Base-by-base conservation (phyloP, 768 basidiomycete genomes). In the Leccinum subgranulosum region DNA sequence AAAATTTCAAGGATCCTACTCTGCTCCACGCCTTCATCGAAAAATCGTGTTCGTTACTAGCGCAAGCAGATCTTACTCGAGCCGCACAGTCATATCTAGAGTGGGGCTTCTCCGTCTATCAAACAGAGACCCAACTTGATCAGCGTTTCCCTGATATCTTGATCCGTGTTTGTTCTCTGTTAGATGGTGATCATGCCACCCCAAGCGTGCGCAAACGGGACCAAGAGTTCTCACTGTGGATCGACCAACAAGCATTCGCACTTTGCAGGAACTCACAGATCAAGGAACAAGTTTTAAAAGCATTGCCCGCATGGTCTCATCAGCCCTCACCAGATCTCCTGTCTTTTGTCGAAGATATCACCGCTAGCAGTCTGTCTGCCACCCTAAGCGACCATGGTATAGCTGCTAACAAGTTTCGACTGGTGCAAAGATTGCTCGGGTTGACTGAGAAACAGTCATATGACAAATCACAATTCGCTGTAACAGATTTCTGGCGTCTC, bases 401-500 rank as follows among this genome's bases (percentile, higher is more conserved):
- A 56, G 77, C 80, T 2, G 83, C 86, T 3, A 89, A 86, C 69
- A 93, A 91, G 68, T 93, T 94, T 68, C 81, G 87, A 15, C 69
- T 92, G 21, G 88, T 88, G 25, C 82, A 85, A 29, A 81, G 81
- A 50, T 72, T 94, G n/a, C 76, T 76, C 3, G 79, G 84, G 21
- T 73, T 81, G 57, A 75, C 82, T 3, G 64, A 71, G 6, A 66
- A 69, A 14, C 67, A 72, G 4, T 66, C 73, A 10, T 78, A 81
- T 49, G 69, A 74, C 14, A 70, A 74, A 54, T 68, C 70, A 7
- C 75, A 76, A 28, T 90, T 90, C 55, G 74, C 82, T 0, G 73
- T 75, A 53, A 75, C 75, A 9, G 85, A 88, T 61, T 94, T 95
- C 69, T 97, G 94, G 94, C 81, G 84, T 39, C 74, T 96, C 66